Percentiles rank a stretch among this genome's conserved stretches.
Conservation (phyloP, 805 yeast genomes). For the Ogataea pini region DNA sequence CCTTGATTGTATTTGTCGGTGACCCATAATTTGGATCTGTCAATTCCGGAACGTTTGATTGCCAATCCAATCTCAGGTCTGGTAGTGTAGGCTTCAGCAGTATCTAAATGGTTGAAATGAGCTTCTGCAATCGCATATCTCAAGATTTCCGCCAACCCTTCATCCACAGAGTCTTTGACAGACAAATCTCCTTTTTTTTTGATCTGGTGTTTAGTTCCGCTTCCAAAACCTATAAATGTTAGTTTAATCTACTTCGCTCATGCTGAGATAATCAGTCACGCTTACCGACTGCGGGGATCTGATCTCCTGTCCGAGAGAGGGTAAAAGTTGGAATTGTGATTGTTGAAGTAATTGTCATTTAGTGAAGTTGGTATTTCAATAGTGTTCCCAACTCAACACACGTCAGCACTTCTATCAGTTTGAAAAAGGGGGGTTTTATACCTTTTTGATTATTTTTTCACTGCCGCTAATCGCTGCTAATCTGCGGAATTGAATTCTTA, state of each 20-base stretch:
- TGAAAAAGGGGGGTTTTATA: no score
- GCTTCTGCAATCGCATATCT: constrained; percentile 44
- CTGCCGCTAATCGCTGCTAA: no score
- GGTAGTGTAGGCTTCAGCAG: constrained; percentile 69
- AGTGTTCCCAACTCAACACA: no score
- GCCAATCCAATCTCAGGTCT: constrained; percentile 61
- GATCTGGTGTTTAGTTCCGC: constrained; percentile 60
- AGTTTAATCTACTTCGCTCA: background rate
- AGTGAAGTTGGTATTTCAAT: no score
- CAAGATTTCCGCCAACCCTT: constrained; percentile 48
- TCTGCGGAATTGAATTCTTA: no score
- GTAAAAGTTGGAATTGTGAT: constrained; percentile 28
- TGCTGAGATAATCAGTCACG: background rate
- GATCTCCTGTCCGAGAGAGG: constrained; percentile 30
- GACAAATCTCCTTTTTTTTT: constrained; percentile 33
- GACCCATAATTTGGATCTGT: constrained; percentile 53
- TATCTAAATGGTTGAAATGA: constrained; percentile 63
- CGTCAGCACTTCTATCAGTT: no score
- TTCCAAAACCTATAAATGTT: constrained; percentile 38
- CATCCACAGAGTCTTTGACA: constrained; percentile 27
- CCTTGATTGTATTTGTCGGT: constrained; percentile 61
- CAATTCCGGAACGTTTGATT: constrained; percentile 41
- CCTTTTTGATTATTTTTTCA: no score
- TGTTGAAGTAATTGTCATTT: no score
- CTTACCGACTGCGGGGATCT: constrained; percentile 46